These are phyloP conservation scores for Monotropa hypopitys DNA, from an alignment of 179 eudicot species.

Conservation along the genomic window DNA sequence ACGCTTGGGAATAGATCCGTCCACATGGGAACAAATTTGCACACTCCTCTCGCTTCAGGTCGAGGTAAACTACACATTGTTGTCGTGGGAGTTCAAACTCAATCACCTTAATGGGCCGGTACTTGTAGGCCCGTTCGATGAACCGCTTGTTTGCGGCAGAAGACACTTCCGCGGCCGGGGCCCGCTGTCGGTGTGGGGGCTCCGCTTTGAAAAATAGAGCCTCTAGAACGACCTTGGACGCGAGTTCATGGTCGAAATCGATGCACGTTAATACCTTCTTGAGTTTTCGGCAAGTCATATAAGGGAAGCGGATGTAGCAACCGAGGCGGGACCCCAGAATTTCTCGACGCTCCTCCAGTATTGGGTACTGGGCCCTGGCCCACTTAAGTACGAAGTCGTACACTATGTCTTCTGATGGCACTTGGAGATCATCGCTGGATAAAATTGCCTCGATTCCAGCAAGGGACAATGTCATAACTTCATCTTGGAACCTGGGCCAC, in stretches of 20 bases:
- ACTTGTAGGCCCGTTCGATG: constrained; percentile 77
- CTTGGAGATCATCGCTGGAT: constrained; percentile 77
- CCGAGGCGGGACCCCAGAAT: constrained; percentile 61
- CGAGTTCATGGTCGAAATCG: constrained; percentile 69
- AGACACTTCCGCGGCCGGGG: constrained; percentile 50
- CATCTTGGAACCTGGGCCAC: constrained; percentile 62
- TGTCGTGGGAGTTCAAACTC: constrained; percentile 80
- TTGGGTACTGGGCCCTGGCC: constrained; percentile 60
- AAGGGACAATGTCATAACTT: constrained; percentile 67
- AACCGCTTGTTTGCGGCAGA: constrained; percentile 42
- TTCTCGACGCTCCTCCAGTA: constrained; percentile 69
- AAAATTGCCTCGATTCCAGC: constrained; percentile 82
- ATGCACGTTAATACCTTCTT: constrained; percentile 65
- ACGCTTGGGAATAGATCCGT: constrained; percentile 78
- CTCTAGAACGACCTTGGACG: constrained; percentile 69
- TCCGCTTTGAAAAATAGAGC: constrained; percentile 89
- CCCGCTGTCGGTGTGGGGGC: constrained; percentile 74
- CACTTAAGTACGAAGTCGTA: constrained; percentile 79
- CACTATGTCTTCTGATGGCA: constrained; percentile 92
- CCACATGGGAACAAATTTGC: constrained; percentile 67
- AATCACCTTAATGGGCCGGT: constrained; percentile 76
- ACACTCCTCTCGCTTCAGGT: constrained; percentile 72
- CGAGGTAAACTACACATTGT: constrained; percentile 81
- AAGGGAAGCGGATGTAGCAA: constrained; percentile 69
- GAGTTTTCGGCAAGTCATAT: constrained; percentile 80